These are phyloP conservation scores for Catharanthus roseus DNA, from an alignment of 257 asterid species.

Conservation along the genomic window DNA sequence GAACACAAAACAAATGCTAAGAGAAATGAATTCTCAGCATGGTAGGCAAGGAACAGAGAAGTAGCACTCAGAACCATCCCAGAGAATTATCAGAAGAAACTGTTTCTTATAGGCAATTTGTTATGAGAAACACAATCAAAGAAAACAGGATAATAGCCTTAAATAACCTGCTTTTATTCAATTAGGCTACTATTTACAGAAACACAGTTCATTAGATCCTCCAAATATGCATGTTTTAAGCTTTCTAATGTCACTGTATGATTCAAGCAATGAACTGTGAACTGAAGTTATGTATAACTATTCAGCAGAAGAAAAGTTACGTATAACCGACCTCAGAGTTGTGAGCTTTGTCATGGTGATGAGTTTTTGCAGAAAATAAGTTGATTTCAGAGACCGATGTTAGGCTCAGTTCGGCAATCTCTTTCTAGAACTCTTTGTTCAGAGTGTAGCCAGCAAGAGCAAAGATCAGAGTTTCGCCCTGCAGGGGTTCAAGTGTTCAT, in stretches of 20 bases:
- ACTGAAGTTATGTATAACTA: background rate
- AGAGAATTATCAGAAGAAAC: background rate
- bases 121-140: no score
- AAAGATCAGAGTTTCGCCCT: background rate
- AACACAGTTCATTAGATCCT: no score
- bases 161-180: no score
- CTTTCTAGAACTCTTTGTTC: background rate
- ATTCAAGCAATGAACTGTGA: background rate
- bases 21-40: background rate
- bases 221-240: no score
- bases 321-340: background rate
- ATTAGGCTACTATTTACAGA: no score
- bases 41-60: background rate
- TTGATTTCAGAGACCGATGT: background rate
- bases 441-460: background rate
- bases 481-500: background rate
- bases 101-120: background rate
- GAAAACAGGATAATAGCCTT: no score
- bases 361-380: background rate
- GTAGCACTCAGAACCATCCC: background rate
- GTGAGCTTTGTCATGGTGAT: background rate
- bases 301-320: no score
- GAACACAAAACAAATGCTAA: background rate
- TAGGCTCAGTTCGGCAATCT: background rate
- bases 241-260: background rate